A percentile compares a stretch with the other conserved stretches of the same genome.
Evolutionary conservation across 768 basidiomycete species (phyloP).

Genomic region (Amanita jacksonii): DNA sequence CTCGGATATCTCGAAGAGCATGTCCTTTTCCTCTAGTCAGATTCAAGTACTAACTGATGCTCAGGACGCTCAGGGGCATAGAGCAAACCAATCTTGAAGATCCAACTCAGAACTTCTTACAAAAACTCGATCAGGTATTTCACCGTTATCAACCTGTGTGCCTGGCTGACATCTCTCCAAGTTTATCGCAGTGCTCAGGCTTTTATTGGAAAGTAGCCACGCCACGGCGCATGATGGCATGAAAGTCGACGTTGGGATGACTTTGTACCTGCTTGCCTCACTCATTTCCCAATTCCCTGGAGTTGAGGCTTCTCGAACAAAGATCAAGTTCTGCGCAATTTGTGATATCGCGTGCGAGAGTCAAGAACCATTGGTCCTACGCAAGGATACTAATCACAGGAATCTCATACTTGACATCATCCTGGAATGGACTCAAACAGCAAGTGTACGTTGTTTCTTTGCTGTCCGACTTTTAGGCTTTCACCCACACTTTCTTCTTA

Average conservation of each 20-base stretch:
- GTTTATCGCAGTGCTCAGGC: slow-evolving; percentile 68
- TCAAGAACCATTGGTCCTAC: slow-evolving; percentile 48
- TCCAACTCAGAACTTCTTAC: slow-evolving; percentile 28
- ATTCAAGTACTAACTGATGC: neutral
- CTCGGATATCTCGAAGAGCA: slow-evolving; percentile 70
- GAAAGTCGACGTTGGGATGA: slow-evolving; percentile 53
- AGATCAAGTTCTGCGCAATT: slow-evolving; percentile 66
- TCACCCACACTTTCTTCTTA: neutral
- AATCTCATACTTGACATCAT: slow-evolving; percentile 68
- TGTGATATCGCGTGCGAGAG: slow-evolving; percentile 61
- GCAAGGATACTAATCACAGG: slow-evolving; percentile 57
- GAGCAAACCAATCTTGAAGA: slow-evolving; percentile 37
- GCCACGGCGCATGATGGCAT: slow-evolving; percentile 48
- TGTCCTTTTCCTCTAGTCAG: slow-evolving; percentile 18
- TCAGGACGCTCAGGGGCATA: slow-evolving; percentile 43
- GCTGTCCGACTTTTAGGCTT: slow-evolving; percentile 1
- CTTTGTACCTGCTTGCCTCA: slow-evolving; percentile 47
- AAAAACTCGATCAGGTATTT: slow-evolving; percentile 68
- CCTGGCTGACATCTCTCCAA: slow-evolving; percentile 20
- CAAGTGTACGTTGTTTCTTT: slow-evolving; percentile 29
- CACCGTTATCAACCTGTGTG: neutral
- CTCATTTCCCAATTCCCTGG: slow-evolving; percentile 59
- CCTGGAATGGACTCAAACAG: slow-evolving; percentile 66
- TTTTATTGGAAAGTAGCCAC: slow-evolving; percentile 66
- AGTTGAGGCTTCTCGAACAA: slow-evolving; percentile 48